Percentiles rank a stretch among this genome's conserved stretches.
Evolutionary conservation across 352 stramenopile species (phyloP).

Genomic region (Phytophthora pinifolia): DNA sequence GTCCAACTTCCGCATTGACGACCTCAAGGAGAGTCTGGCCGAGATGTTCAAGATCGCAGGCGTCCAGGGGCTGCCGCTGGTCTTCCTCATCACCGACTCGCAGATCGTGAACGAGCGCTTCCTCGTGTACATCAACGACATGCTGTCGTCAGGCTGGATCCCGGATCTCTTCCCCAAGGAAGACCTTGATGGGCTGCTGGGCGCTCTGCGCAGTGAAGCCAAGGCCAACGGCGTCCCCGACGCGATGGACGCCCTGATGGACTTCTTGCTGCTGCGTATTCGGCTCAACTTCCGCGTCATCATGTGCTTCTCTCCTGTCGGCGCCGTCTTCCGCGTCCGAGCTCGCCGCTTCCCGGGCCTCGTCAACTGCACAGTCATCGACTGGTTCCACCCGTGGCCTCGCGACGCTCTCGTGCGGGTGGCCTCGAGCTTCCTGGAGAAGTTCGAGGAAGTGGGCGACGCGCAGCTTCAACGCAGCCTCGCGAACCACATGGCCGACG

Average conservation of each 20-base stretch:
- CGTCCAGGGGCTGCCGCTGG: slow-evolving; percentile 92
- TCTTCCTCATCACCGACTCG: slow-evolving; percentile 98
- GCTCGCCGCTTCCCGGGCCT: slow-evolving; percentile 96
- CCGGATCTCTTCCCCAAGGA: slow-evolving; percentile 97
- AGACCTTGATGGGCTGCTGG: slow-evolving; percentile 94
- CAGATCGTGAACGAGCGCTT: slow-evolving; percentile 99
- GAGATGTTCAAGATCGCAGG: slow-evolving; percentile 97
- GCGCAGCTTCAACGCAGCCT: slow-evolving; percentile 87
- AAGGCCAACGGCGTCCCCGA: slow-evolving; percentile 95
- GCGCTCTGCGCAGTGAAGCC: slow-evolving; percentile 91
- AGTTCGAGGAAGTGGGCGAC: slow-evolving; percentile 92
- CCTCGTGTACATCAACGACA: slow-evolving; percentile 99
- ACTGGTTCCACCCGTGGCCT: slow-evolving; percentile 98
- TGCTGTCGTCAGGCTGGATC: slow-evolving; percentile 96
- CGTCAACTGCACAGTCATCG: slow-evolving; percentile 97
- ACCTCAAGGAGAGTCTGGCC: slow-evolving; percentile 96
- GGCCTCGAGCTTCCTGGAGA: slow-evolving; percentile 94
- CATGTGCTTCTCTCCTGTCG: slow-evolving; percentile 97
- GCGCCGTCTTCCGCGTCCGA: slow-evolving; percentile 95
- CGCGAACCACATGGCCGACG: slow-evolving; percentile 97
- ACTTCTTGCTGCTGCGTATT: slow-evolving; percentile 96
- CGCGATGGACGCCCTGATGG: slow-evolving; percentile 92
- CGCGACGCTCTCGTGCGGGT: slow-evolving; percentile 96
- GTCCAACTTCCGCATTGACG: slow-evolving; percentile 95
- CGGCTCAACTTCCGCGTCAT: slow-evolving; percentile 95